phyloP scores from a whole-genome alignment of 2,329 filamentous ascomycete genomes.

The Zelopaecilomyces penicillatus region DNA sequence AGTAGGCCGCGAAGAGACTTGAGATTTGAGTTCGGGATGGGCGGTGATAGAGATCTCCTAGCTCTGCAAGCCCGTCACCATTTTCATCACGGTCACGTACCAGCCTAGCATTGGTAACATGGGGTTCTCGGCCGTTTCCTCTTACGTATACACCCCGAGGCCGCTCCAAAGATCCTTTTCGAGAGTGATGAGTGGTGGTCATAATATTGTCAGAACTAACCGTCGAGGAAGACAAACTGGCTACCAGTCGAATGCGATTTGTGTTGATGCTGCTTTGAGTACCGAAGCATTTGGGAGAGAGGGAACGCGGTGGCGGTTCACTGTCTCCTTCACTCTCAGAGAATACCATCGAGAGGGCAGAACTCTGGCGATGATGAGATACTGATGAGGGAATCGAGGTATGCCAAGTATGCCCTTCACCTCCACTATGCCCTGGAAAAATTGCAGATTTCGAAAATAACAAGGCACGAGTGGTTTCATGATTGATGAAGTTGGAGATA shows the following conservation, averaged over 20 bases:
- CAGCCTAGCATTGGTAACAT: conserved; percentile 31
- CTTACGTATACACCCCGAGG: conserved; percentile 38
- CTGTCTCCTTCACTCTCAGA: conserved; percentile 52
- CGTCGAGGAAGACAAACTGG: conserved; percentile 50
- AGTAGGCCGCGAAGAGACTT: conserved; percentile 39
- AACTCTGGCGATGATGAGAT: conserved; percentile 52
- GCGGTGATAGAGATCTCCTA: conserved; percentile 43
- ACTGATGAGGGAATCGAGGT: conserved; percentile 15
- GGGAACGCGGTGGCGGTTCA: conserved; percentile 39
- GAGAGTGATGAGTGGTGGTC: conserved; percentile 28
- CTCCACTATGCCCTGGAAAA: conserved; percentile 2
- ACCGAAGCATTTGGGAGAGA: conserved; percentile 35
- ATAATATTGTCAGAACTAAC: conserved; percentile 33
- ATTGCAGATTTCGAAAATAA: too few relatives aligned
- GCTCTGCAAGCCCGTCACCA: conserved; percentile 54
- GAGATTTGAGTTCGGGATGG: conserved; percentile 48
- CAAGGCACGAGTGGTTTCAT: conserved; percentile 33
- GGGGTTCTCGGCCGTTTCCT: conserved; percentile 24
- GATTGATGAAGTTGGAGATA: conserved; percentile 44
- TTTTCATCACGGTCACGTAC: conserved; percentile 55
- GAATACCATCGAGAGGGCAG: conserved; percentile 54
- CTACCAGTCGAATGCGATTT: conserved; percentile 45
- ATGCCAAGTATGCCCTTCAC: not conserved
- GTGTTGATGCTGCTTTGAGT: conserved; percentile 41
- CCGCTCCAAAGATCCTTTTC: conserved; percentile 40